Conservation (phyloP, 2,329 filamentous ascomycete genomes). For the Aureobasidium subglaciale region DNA sequence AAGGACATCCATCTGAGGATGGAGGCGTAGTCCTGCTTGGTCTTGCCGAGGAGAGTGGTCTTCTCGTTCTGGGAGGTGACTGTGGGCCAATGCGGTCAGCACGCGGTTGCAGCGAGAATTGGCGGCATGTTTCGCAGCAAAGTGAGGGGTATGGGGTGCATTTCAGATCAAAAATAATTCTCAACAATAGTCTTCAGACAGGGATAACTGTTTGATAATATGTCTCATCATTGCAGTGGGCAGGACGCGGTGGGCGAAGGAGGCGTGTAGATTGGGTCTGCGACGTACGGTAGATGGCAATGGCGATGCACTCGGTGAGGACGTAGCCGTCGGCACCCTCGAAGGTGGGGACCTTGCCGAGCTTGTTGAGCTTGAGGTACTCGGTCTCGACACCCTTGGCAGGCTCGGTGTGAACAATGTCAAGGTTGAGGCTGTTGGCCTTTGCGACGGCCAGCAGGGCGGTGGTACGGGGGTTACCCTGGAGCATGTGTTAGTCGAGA, state of each 20-base stretch:
- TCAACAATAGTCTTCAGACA: conserved; percentile 96
- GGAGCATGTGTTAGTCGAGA: not conserved
- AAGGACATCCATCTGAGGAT: conserved; percentile 98
- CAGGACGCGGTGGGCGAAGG: conserved; percentile 5
- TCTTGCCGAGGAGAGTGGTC: conserved; percentile 98
- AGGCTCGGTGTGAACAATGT: conserved; percentile 67
- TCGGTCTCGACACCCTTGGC: conserved; percentile 60
- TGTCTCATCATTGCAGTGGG: conserved; percentile 60
- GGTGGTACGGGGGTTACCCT: conserved; percentile 87
- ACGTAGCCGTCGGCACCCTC: conserved; percentile 85
- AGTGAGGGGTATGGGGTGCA: not conserved
- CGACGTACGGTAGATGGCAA: conserved; percentile 83
- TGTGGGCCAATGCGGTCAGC: conserved; percentile 33
- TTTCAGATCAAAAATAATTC: conserved; percentile 77
- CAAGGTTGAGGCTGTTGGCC: conserved; percentile 90
- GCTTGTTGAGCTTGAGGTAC: conserved; percentile 77
- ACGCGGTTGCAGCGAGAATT: not conserved
- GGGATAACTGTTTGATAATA: conserved; percentile 89
- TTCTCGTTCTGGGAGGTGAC: conserved; percentile 90
- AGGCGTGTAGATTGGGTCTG: not conserved
- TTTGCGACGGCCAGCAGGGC: conserved; percentile 90
- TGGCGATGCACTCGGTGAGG: conserved; percentile 84
- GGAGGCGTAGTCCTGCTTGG: conserved; percentile 99
- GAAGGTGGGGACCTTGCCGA: conserved; percentile 90
- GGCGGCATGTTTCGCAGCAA: conserved; percentile 14